Conservation (phyloP, 2,329 filamentous ascomycete genomes). For the Triangularia setosa region DNA sequence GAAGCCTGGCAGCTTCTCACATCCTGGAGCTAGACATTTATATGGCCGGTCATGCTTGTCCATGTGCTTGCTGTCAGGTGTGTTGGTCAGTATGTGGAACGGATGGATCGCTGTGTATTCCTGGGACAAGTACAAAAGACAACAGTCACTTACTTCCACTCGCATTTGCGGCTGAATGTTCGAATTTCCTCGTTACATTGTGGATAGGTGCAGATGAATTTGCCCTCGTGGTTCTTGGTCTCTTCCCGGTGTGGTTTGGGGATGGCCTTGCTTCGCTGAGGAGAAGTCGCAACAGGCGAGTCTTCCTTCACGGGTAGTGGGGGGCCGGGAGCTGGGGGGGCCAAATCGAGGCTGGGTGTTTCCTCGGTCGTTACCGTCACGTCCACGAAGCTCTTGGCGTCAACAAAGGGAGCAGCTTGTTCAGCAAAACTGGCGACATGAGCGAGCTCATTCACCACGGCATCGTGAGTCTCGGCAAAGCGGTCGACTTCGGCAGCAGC, state of each 20-base stretch:
- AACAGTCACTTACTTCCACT: constrained; percentile 76
- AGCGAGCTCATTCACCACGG: constrained; percentile 32
- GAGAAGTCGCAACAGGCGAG: constrained; percentile 27
- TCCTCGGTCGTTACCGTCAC: constrained; percentile 6
- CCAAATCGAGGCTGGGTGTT: not conserved
- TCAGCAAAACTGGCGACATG: constrained; percentile 33
- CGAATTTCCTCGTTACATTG: constrained; percentile 63
- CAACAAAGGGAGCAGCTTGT: constrained; percentile 27
- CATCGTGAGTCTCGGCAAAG: constrained; percentile 39
- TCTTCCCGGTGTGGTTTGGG: constrained; percentile 56
- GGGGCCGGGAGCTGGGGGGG: constrained; percentile 18
- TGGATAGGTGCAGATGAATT: constrained; percentile 68
- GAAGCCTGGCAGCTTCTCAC: constrained; percentile 88
- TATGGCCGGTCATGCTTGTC: constrained; percentile 96
- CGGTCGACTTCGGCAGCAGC: constrained; percentile 35
- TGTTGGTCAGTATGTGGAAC: constrained; percentile 7
- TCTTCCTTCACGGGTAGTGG: constrained; percentile 27
- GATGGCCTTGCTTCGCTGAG: constrained; percentile 49
- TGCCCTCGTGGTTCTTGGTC: constrained; percentile 64
- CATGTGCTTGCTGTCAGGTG: constrained; percentile 77
- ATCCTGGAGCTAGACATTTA: constrained; percentile 75
- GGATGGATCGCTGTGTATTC: not conserved
- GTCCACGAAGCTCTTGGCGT: constrained; percentile 14
- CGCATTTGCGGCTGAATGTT: constrained; percentile 77
- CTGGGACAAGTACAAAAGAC: not conserved